Evolutionary conservation across 1,284 basidiomycete species (phyloP), one percentile per base, ranked within the genome.

Genomic region (Spongispora temasekensis): DNA sequence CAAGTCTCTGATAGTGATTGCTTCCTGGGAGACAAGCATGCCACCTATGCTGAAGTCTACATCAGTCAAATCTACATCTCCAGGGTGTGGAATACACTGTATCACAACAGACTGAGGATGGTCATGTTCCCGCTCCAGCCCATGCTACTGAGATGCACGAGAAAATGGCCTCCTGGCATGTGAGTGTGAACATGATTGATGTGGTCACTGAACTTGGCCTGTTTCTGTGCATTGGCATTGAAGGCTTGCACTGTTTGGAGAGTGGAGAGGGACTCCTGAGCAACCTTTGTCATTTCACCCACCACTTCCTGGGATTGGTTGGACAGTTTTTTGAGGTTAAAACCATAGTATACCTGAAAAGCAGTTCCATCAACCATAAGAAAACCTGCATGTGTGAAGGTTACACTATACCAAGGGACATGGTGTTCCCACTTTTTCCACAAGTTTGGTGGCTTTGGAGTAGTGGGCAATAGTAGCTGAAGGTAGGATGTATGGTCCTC

Each of bases 81-180:
- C 66, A 0, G 5, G 35, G 21, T 1, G 15, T 13, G 7, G 31
- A n/a, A 57, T 56, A 67, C 62, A 90, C 93, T 97, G 71, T 98
- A 99, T 48, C 94, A 94, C 35, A 99, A 81, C 37, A 99, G 77
- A 54, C 90, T 93, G 48, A 99, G 79, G 62, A 98, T 79, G 0
- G 95, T 95, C 52, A 97, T 83, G 74, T 99, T 99, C 12, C 97
- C 97, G 95, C 95, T 95, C 84, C 96, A 93, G 0, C 95, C 95
- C 0, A 93, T 97, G 58, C 88, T 87, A 17, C 94, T 96, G 75
- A 94, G 61, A 95, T 89, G 17, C 93, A 96, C 56, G 88, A 91
- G 0, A 96, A 96, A 63, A 92, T 81, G 0, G 97, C 95, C 77
- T 99, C 97, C 70, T 90, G 93, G 65, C 86, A 87, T 19, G 91